Base-by-base conservation (phyloP, 2,329 filamentous ascomycete species). In the Pyrenophora seminiperda region DNA sequence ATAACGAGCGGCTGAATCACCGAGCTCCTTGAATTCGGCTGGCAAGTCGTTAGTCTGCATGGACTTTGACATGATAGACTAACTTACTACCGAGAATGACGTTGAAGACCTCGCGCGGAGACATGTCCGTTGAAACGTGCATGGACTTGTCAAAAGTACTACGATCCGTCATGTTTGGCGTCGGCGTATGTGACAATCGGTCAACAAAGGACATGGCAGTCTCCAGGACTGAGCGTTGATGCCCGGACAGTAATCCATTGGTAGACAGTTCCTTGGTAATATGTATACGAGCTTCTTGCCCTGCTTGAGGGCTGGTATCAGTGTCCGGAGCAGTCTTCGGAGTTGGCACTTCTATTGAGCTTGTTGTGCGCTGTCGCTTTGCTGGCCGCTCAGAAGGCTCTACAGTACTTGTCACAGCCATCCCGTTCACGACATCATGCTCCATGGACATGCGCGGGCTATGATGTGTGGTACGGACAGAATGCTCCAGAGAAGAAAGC, bases 161-260 rank as follows among this genome's bases (percentile, higher is more conserved):
- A 14, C 59, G 56, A 17, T 70, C 65, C 14, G 49, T 60, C 41
- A 56, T 56, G 4, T 50, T 47, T 5, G 64, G 58, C 2, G 54
- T 57, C 13, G 62, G 61, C 6, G 58, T 58, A 19, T 62, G 60
- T 0, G 65, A 65, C 7, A 70, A 32, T 14, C 68, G 62, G 38
- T 69, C 67, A 15, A 69, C 64, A 30, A 70, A 68, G 0, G 63
- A 59, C 9, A 69, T 62, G 4, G 66, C 67, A 0, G 58, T 65
- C 40, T 70, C 63, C 15, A 70, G 59, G n/a, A 66, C 62, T n/a
- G 44, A 61, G 20, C 63, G 60, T 42, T 70, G 66, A 47, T 68
- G 58, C 6, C 37, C 33, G 4, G 63, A 66, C 7, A 68, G 58
- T 3, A 59, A 29, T 17, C 56, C 61, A 41, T 67, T 69, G 14